Conservation (phyloP, 1,284 basidiomycete genomes). For the Rhodotorula mucilaginosa region DNA sequence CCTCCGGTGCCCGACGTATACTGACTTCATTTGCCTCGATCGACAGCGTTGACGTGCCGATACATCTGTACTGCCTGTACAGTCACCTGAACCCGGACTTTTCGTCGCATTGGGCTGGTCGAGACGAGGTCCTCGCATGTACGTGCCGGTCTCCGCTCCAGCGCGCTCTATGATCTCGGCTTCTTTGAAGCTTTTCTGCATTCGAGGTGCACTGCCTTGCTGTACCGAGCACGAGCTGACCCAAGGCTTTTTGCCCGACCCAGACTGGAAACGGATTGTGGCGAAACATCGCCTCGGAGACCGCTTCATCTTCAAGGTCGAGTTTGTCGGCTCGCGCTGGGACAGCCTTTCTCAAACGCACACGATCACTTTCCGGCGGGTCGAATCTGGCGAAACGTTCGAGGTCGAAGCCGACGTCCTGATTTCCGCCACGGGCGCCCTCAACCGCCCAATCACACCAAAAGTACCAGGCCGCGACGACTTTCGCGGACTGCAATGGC, state of each 20-base stretch:
- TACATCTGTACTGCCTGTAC: conserved; percentile 44
- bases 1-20: too few relatives aligned
- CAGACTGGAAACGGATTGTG: conserved; percentile 57
- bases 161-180: background rate
- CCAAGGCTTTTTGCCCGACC: background rate
- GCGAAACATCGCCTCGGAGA: conserved; percentile 50
- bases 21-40: background rate
- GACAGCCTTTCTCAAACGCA: conserved; percentile 52
- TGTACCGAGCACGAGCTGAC: background rate
- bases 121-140: conserved; percentile 14
- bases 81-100: conserved; percentile 36
- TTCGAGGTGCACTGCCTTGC: background rate
- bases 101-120: conserved; percentile 21
- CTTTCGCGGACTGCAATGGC: conserved; percentile 59
- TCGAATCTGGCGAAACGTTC: conserved; percentile 24
- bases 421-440: conserved; percentile 54
- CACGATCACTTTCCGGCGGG: conserved; percentile 51
- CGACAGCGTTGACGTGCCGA: conserved; percentile 44
- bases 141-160: background rate
- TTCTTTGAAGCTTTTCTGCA: background rate
- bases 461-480: conserved; percentile 53
- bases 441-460: conserved; percentile 54
- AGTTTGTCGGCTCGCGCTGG: conserved; percentile 56
- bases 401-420: conserved; percentile 47
- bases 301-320: conserved; percentile 53